Conservation (phyloP, 192 early-diverging fungal genomes). For the Jimgerdemannia lactiflua region DNA sequence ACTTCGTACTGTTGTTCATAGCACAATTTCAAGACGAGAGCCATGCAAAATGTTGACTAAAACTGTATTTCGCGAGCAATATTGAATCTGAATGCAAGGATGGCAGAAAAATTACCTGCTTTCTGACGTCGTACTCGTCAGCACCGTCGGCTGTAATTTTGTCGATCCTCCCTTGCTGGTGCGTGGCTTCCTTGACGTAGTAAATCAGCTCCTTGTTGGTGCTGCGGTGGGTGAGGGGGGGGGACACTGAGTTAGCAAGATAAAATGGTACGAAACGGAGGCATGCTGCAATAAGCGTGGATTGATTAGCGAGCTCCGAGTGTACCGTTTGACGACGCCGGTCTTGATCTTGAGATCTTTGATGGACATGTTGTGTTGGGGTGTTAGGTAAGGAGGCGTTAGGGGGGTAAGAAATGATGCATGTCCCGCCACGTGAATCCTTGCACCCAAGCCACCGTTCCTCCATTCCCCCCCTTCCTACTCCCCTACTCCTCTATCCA, state of each 20-base stretch:
- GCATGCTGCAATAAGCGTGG: not conserved
- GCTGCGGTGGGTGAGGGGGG: slow-evolving; percentile 21
- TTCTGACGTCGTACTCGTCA: slow-evolving; percentile 54
- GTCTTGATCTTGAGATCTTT: slow-evolving; percentile 60
- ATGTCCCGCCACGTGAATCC: too few species aligned
- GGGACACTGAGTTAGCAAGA: not conserved
- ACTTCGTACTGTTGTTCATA: slow-evolving; percentile 46
- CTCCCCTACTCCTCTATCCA: not conserved
- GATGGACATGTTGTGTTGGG: slow-evolving; percentile 32
- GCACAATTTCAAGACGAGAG: too few species aligned
- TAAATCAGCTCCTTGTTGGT: slow-evolving; percentile 45
- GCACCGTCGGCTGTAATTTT: slow-evolving; percentile 45
- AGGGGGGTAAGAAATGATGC: too few species aligned
- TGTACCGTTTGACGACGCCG: slow-evolving; percentile 56
- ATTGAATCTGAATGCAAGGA: not conserved
- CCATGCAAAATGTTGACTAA: not conserved
- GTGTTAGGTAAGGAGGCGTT: too few species aligned
- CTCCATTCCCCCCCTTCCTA: too few species aligned
- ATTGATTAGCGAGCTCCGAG: not conserved
- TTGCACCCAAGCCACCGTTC: too few species aligned
- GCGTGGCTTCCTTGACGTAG: slow-evolving; percentile 44
- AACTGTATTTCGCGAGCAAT: not conserved
- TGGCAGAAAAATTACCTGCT: slow-evolving; percentile 44
- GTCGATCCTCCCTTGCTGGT: slow-evolving; percentile 51
- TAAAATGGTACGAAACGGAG: not conserved